Conservation (phyloP, 2,329 filamentous ascomycete species). For the Orbilia javanica region DNA sequence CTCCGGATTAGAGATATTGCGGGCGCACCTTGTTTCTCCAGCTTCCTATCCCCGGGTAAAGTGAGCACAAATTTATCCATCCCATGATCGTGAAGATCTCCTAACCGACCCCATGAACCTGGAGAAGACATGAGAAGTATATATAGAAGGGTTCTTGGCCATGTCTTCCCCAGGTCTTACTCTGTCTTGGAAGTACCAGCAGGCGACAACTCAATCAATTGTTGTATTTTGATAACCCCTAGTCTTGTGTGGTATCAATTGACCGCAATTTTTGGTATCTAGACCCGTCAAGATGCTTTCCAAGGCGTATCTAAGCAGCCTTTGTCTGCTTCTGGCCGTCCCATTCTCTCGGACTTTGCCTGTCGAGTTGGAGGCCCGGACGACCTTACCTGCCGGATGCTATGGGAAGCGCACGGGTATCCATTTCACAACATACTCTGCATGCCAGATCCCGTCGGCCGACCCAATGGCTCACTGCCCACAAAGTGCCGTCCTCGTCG, state of each 20-base stretch:
- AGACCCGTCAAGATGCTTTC: conserved; percentile 34
- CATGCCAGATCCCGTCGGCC: conserved; percentile 45
- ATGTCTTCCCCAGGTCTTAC: conserved; percentile 28
- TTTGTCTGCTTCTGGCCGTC: conserved; percentile 40
- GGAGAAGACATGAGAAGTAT: conserved; percentile 25
- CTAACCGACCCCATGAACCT: conserved; percentile 33
- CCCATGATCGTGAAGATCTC: conserved; percentile 37
- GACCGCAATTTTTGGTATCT: conserved; percentile 21
- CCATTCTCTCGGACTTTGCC: conserved; percentile 36
- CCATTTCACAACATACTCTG: conserved; percentile 48
- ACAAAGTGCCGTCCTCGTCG: conserved; percentile 49
- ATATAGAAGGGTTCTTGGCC: conserved; percentile 48
- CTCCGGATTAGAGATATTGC: conserved; percentile 10
- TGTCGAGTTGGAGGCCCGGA: conserved; percentile 15
- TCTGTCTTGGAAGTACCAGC: conserved; percentile 37
- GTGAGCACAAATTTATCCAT: conserved; percentile 44
- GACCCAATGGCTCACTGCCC: conserved; percentile 53
- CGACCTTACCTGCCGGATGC: conserved; percentile 31
- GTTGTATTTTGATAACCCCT: conserved; percentile 33
- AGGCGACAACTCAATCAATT: conserved; percentile 39
- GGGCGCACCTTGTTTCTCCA: conserved; percentile 36
- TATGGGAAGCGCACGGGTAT: conserved; percentile 43
- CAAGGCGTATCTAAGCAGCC: conserved; percentile 38
- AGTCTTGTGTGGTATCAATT: conserved; percentile 31
- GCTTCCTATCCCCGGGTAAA: conserved; percentile 47